Base-by-base conservation (phyloP, 2,329 filamentous ascomycete species). In the Coleophoma crateriformis region DNA sequence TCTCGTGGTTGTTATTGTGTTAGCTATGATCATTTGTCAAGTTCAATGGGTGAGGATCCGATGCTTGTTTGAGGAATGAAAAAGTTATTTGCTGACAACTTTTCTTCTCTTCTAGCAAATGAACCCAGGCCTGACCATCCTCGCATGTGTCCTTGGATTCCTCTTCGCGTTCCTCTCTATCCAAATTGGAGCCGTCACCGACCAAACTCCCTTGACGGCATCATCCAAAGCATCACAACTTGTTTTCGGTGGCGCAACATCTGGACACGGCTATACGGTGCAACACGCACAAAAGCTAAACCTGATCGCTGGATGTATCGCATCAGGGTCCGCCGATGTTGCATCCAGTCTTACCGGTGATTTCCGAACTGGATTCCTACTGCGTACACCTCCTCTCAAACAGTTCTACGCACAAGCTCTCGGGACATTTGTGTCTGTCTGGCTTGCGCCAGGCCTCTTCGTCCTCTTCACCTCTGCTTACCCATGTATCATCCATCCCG, bases 221-320 rank as follows among this genome's bases (percentile, higher is more conserved):
- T 81, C 81, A 0, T 76, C 82, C 56, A 87, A 87, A 67, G 83
- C 83, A 4, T 84, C 81, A 2, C 84, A 87, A 69, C 78, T 87
- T 50, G 74, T 87, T 48, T 81, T 84, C 43, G 83, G 83, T 55
- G 83, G 78, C 46, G 81, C 82, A 32, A 85, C 82, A 34, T 74
- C 74, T 37, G 73, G 76, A 54, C 71, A 77, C 50, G 68, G 75
- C 54, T 78, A 75, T 65, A 59, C 66, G 1, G 55, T 77, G 49
- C 57, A 67, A 7, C 65, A 77, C 14, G 80, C 82, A 1, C 84
- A 86, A 67, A 71, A 74, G 46, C 74, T 87, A 67, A 87, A 87
- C 69, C 67, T 87, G 32, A 74, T 85, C 33, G 82, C 82, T 39
- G 83, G 83, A 55, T 71, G 71, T 58, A 71, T 81, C 38, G 77